Conservation (phyloP, 495 filamentous ascomycete genomes). For the Delitschia confertaspora region DNA sequence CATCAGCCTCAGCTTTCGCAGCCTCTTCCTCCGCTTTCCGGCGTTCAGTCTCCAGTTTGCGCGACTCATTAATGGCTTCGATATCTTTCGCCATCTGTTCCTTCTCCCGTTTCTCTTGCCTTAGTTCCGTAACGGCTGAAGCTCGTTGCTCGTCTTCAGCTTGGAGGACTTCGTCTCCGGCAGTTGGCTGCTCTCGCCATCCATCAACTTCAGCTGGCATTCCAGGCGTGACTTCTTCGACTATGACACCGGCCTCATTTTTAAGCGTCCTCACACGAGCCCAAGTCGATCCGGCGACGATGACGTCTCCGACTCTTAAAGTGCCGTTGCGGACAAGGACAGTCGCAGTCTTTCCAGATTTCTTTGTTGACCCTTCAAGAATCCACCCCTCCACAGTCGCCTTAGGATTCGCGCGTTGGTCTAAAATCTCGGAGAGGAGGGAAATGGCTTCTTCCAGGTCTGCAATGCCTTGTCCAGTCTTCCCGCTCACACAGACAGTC, state of each 20-base stretch:
- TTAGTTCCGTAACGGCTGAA: conserved; percentile 69
- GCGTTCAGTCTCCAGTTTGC: conserved; percentile 52
- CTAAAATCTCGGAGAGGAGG: conserved; percentile 76
- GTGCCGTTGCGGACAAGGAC: conserved; percentile 84
- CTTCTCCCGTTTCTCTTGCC: conserved; percentile 55
- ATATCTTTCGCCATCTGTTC: conserved; percentile 57
- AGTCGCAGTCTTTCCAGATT: conserved; percentile 77
- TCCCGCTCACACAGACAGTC: conserved; percentile 81
- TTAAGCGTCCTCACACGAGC: conserved; percentile 69
- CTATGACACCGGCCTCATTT: conserved; percentile 70
- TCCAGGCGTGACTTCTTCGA: conserved; percentile 72
- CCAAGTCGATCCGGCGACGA: conserved; percentile 84
- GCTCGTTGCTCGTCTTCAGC: conserved; percentile 69
- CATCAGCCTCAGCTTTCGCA: conserved; percentile 28
- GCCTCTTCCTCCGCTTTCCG: conserved; percentile 42
- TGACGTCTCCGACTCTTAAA: conserved; percentile 65
- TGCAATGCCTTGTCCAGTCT: conserved; percentile 84
- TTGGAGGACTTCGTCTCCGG: conserved; percentile 81
- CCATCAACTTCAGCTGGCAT: conserved; percentile 87
- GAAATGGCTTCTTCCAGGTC: conserved; percentile 86
- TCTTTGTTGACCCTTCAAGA: conserved; percentile 84
- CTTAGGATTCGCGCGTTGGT: conserved; percentile 70
- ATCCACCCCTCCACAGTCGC: conserved; percentile 88
- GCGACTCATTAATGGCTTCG: conserved; percentile 64
- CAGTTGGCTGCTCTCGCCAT: conserved; percentile 85